Base-by-base conservation (phyloP, 2,329 filamentous ascomycete genomes). In the Fusarium gaditjirri region DNA sequence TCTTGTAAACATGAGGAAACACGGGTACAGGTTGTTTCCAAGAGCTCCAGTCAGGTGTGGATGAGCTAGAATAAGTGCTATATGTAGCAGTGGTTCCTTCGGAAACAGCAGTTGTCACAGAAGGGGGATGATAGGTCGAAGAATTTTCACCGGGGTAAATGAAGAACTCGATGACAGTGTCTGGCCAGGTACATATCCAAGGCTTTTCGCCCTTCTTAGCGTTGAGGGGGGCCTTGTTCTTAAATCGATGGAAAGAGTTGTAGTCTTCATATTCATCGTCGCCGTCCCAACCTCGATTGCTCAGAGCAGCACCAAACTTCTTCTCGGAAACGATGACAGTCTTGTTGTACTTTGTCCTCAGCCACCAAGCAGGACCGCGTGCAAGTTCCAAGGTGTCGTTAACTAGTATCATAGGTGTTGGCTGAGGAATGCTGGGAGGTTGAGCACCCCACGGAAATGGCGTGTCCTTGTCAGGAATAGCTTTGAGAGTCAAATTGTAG, bases 141-240 rank as follows among this genome's bases (percentile, higher is more conserved):
- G 78, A 78, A 70, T 86, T 88, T 71, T 89, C 86, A 29, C 81
- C 80, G 2, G 87, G 83, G 69, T 89, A 90, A 43, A 90, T 86
- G 71, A 89, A 89, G 7, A 89, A 78, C 56, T 90, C 87, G 9
- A 90, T 80, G 6, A 84, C 81, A 2, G 87, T 89, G 33, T 84
- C 81, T 5, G 87, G 86, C 88, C 88, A 90, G 4, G 82, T 86
- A 75, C 88, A 90, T 27, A 90, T 83, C 88, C 88, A 90, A 2
- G 86, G 85, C 63, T 81, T 86, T 50, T 89, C 87, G 16, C 88
- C 88, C 0, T 78, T 77, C 65, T 83, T 76, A 2, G 82, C 81
- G 16, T 78, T 77, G 6, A 71, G 60, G 25, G 50, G 33, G 6
- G 31, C 31, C 27, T 74, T 60, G 10, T 65, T 74, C 56, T 71